Percentiles rank a stretch among this genome's conserved stretches.
These are phyloP conservation scores for Calonectria pseudoturangicola DNA, from an alignment of 2,329 filamentous ascomycete species.

Conservation along the genomic window DNA sequence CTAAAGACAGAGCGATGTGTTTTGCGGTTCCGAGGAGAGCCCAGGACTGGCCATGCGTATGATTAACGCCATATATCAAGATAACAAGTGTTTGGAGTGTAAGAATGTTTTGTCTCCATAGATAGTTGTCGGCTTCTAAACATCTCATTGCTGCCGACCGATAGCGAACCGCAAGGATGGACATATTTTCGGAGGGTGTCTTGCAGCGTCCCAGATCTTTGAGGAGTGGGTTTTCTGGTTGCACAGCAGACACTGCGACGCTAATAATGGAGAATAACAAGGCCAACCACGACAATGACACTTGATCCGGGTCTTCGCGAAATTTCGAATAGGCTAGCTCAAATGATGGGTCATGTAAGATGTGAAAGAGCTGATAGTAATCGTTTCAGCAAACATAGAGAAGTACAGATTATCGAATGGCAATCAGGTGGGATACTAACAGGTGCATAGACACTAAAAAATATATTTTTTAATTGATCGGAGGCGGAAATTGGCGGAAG, in stretches of 20 bases:
- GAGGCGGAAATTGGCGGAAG: constrained; percentile 15
- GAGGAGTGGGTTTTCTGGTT: background rate
- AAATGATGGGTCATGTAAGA: constrained; percentile 27
- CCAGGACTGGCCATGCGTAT: constrained; percentile 46
- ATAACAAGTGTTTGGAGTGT: constrained; percentile 39
- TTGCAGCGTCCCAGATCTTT: constrained; percentile 16
- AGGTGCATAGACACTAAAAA: constrained; percentile 23
- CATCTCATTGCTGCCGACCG: constrained; percentile 41
- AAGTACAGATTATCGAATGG: background rate
- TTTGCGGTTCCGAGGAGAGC: constrained; percentile 38
- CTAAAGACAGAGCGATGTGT: constrained; percentile 40
- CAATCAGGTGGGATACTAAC: background rate
- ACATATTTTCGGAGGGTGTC: constrained; percentile 31
- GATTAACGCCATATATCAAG: constrained; percentile 43
- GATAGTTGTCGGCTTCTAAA: constrained; percentile 41
- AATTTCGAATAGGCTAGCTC: constrained; percentile 16
- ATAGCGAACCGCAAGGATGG: constrained; percentile 32
- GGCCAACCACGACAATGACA: constrained; percentile 16
- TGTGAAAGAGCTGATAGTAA: constrained; percentile 7
- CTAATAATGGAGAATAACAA: constrained; percentile 26
- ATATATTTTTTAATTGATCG: constrained; percentile 19
- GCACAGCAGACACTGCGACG: constrained; percentile 18
- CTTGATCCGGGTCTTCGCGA: constrained; percentile 11
- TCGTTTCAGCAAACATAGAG: background rate
- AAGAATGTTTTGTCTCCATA: constrained; percentile 42